Conservation (phyloP, 805 yeast species). For the Kodamaea sagamina region DNA sequence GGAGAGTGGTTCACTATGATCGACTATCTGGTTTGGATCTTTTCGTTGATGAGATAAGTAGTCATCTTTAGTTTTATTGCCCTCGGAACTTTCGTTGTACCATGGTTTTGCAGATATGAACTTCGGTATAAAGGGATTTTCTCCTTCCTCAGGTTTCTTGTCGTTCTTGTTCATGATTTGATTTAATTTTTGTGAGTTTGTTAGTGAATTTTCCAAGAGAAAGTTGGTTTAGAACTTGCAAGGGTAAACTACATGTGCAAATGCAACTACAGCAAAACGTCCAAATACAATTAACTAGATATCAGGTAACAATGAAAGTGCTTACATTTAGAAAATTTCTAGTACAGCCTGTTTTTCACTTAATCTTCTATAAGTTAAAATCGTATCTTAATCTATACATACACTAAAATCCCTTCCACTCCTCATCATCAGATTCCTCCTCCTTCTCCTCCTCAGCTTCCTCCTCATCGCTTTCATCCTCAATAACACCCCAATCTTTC, state of each 20-base stretch:
- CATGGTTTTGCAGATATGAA: conserved; percentile 42
- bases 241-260: too few relatives aligned
- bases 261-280: too few relatives aligned
- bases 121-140: conserved; percentile 40
- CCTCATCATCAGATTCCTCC: conserved; percentile 22
- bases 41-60: conserved; percentile 60
- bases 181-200: neutral
- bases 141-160: conserved; percentile 12
- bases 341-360: neutral
- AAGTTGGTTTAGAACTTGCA: too few relatives aligned
- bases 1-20: conserved; percentile 52
- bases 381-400: neutral
- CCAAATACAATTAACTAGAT: neutral
- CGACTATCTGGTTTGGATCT: conserved; percentile 39
- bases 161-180: conserved; percentile 4
- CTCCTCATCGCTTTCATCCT: conserved; percentile 23
- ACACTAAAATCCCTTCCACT: conserved; percentile 37
- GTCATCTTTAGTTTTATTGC: conserved; percentile 30
- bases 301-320: too few relatives aligned
- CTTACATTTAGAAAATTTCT: too few relatives aligned
- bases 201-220: neutral
- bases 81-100: conserved; percentile 26
- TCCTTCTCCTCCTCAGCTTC: conserved; percentile 23
- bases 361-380: neutral
- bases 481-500: conserved; percentile 59